Conservation (phyloP, 2,329 filamentous ascomycete species). For the Didymella segeticola region DNA sequence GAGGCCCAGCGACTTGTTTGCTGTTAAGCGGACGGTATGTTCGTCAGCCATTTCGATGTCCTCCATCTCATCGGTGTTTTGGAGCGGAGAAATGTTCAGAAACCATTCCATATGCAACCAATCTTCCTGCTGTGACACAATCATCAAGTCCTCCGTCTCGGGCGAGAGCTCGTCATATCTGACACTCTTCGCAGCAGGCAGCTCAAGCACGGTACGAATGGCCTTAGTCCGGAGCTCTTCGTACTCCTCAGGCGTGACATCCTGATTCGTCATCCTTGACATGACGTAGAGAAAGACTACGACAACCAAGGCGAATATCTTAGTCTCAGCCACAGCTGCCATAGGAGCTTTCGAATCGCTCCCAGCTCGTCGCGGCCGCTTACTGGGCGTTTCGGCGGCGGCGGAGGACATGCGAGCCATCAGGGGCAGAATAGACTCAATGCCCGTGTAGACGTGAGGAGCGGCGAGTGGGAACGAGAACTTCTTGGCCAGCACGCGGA, state of each 20-base stretch:
- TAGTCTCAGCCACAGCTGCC: slow-evolving; percentile 25
- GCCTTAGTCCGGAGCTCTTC: slow-evolving; percentile 50
- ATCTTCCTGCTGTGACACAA: slow-evolving; percentile 42
- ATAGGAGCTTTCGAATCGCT: slow-evolving; percentile 12
- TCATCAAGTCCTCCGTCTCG: slow-evolving; percentile 43
- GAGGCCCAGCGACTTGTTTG: slow-evolving; percentile 48
- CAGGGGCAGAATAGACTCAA: slow-evolving; percentile 62
- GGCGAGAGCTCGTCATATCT: slow-evolving; percentile 53
- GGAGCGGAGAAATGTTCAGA: slow-evolving; percentile 57
- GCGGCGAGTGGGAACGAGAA: slow-evolving; percentile 68
- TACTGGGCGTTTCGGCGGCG: slow-evolving; percentile 51
- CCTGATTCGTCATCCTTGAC: slow-evolving; percentile 50
- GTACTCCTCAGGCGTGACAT: slow-evolving; percentile 42
- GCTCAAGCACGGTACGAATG: slow-evolving; percentile 58
- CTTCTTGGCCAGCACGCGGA: slow-evolving; percentile 69
- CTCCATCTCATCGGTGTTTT: slow-evolving; percentile 36
- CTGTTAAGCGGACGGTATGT: slow-evolving; percentile 23
- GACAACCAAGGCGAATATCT: slow-evolving; percentile 59
- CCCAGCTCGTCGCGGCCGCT: slow-evolving; percentile 55
- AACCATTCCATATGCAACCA: slow-evolving; percentile 63
- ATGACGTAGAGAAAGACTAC: slow-evolving; percentile 68
- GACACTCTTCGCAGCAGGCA: slow-evolving; percentile 58
- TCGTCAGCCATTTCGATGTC: slow-evolving; percentile 35
- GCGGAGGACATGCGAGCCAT: slow-evolving; percentile 40
- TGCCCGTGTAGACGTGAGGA: slow-evolving; percentile 76